A percentile compares a stretch with the other conserved stretches of the same genome.
These are phyloP conservation scores for Trichophyton rubrum DNA, from an alignment of 2,329 filamentous ascomycete genomes.

Conservation along the genomic window DNA sequence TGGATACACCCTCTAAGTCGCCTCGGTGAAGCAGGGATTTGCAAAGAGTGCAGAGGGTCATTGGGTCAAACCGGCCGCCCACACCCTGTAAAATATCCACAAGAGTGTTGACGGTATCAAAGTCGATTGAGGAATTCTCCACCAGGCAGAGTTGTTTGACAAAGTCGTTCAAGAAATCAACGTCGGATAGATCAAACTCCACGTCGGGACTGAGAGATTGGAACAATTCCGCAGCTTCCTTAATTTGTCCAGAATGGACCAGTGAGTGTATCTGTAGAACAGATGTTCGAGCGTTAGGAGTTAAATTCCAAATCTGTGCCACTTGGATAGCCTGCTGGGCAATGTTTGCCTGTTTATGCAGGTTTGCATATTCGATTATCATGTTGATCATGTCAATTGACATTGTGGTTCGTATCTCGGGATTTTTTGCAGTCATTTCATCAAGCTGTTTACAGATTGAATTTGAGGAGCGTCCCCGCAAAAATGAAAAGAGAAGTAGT, in stretches of 20 bases:
- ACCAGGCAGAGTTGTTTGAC: conserved; percentile 29
- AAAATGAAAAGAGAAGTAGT: conserved; percentile 62
- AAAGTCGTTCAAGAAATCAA: conserved; percentile 59
- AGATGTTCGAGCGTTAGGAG: conserved; percentile 56
- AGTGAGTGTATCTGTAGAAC: conserved; percentile 65
- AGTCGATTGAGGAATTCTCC: conserved; percentile 63
- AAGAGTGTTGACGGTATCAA: conserved; percentile 60
- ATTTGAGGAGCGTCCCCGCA: conserved; percentile 57
- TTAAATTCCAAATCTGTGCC: conserved; percentile 51
- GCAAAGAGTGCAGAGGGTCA: conserved; percentile 62
- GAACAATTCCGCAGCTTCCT: conserved; percentile 46
- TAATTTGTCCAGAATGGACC: conserved; percentile 58
- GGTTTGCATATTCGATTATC: conserved; percentile 59
- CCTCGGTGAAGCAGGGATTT: conserved; percentile 61
- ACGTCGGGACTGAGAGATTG: conserved; percentile 42
- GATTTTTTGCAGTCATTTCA: conserved; percentile 45
- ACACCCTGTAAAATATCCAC: conserved; percentile 61
- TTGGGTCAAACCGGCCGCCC: conserved; percentile 55
- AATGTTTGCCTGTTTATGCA: conserved; percentile 55
- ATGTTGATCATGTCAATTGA: conserved; percentile 64
- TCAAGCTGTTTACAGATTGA: conserved; percentile 62
- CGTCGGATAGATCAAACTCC: conserved; percentile 44
- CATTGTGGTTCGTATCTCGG: conserved; percentile 37
- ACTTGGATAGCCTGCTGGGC: conserved; percentile 63
- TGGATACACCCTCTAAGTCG: conserved; percentile 66